These are phyloP conservation scores for Paulinella micropora DNA, from an alignment of 78 protist genomes.

Conservation along the genomic window DNA sequence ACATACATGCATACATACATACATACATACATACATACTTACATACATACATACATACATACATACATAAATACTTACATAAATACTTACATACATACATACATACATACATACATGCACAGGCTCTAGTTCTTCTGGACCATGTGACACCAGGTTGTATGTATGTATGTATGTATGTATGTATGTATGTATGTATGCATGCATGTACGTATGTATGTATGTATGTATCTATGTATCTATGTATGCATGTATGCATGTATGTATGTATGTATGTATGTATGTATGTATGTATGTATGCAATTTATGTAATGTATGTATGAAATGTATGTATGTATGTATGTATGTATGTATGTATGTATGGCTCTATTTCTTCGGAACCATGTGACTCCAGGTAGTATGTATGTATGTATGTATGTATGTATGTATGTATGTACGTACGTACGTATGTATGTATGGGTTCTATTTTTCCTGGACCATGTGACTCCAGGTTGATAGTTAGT, in stretches of 20 bases:
- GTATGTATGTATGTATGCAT: not conserved
- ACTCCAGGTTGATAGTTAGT: too few species aligned
- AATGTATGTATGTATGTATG: too few species aligned
- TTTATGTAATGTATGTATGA: too few species aligned
- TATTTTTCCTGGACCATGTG: too few species aligned
- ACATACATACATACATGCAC: not conserved
- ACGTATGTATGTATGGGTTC: too few species aligned
- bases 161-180: not conserved
- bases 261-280: not conserved
- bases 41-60: not conserved
- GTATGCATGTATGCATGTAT: not conserved
- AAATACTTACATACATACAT: not conserved
- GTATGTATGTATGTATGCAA: not conserved
- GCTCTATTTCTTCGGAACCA: too few species aligned
- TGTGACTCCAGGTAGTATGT: too few species aligned
- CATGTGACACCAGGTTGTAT: not conserved
- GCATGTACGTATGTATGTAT: not conserved
- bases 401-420: too few species aligned
- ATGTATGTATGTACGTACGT: too few species aligned
- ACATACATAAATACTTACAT: not conserved
- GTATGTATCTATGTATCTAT: not conserved
- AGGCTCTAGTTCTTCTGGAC: not conserved
- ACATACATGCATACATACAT: not conserved
- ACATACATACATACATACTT: not conserved
- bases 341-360: too few species aligned